Base-by-base conservation (phyloP, 805 yeast species). In the Schizosaccharomyces osmophilus region DNA sequence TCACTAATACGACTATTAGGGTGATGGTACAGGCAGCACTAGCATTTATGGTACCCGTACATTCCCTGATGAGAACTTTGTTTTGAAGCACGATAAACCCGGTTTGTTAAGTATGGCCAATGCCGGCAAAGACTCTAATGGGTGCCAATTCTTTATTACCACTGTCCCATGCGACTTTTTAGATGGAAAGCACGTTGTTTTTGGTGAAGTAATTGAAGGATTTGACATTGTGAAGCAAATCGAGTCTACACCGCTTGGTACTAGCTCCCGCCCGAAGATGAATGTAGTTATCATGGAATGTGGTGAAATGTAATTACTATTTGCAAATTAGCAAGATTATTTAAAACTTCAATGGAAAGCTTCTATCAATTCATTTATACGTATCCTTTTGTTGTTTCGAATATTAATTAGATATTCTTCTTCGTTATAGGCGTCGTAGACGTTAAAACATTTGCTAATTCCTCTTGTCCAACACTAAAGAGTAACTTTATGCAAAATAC, bases 121-220 rank as follows among this genome's bases (percentile, higher is more conserved):
- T 66, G 77, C 81, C 36, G 83, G 83, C 62, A 79, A 81, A 66
- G 75, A 79, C 73, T 78, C 82, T 65, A 79, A 79, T 67, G 83
- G 83, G 5, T 77, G 82, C 43, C 83, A 79, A 70, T 79, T 79
- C 67, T 79, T 79, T 71, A 78, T 79, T 59, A 73, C 73, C 55
- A 64, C 69, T 41, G 68, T 65, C 0, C 68, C 68, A 3, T 66
- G 70, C 59, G 70, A 72, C 31, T 74, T 73, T 64, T 66, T 78
- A 59, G 77, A 78, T 64, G 75, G 75, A 0, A 75, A 73, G 64
- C 79, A 78, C 63, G 79, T 77, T 11, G 80, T 78, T 0, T 77
- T 78, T 66, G 81, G 81, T 0, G 66, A 68, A 43, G 77, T 78
- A 5, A 68, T 76, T 5, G 79, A 75, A 59, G 81, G 81, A 1